These are phyloP conservation scores for Teratosphaeria nubilosa DNA, from an alignment of 2,329 filamentous ascomycete species.

Conservation along the genomic window DNA sequence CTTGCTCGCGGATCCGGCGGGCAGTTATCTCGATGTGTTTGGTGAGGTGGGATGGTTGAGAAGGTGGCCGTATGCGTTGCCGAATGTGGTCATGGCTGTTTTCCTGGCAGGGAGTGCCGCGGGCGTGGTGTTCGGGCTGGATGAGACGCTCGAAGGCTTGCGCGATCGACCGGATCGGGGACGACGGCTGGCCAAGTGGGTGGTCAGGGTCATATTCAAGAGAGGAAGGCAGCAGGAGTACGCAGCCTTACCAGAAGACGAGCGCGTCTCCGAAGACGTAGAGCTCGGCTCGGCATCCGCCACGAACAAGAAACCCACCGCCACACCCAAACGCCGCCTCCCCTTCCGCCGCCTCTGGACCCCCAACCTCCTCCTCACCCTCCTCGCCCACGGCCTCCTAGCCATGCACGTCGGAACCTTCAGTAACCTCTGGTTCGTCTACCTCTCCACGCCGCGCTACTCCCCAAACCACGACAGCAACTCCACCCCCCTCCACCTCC, in stretches of 20 bases:
- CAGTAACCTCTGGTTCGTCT: conserved; percentile 41
- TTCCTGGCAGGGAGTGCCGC: conserved; percentile 48
- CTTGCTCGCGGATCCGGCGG: conserved; percentile 55
- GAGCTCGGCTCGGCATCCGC: conserved; percentile 7
- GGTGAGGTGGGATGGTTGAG: conserved; percentile 56
- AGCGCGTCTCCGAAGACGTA: conserved; percentile 13
- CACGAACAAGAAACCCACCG: background rate
- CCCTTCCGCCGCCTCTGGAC: conserved; percentile 40
- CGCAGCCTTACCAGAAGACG: conserved; percentile 19
- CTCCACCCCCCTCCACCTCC: conserved; percentile 19
- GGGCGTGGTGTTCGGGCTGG: conserved; percentile 52
- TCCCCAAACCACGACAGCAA: conserved; percentile 3
- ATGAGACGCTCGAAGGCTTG: conserved; percentile 45
- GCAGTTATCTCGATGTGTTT: conserved; percentile 53
- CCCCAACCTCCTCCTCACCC: conserved; percentile 33
- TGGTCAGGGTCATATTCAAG: conserved; percentile 26
- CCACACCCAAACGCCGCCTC: conserved; percentile 21
- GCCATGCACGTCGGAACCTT: conserved; percentile 41
- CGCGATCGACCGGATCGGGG: conserved; percentile 33
- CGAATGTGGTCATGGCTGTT: conserved; percentile 55
- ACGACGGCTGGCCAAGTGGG: conserved; percentile 29
- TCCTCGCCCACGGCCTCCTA: conserved; percentile 35
- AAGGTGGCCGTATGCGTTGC: conserved; percentile 59
- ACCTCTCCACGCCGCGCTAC: conserved; percentile 28
- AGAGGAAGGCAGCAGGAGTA: conserved; percentile 21